These are phyloP conservation scores for Phytophthora hybrid DNA, from an alignment of 352 stramenopile genomes.

Conservation along the genomic window DNA sequence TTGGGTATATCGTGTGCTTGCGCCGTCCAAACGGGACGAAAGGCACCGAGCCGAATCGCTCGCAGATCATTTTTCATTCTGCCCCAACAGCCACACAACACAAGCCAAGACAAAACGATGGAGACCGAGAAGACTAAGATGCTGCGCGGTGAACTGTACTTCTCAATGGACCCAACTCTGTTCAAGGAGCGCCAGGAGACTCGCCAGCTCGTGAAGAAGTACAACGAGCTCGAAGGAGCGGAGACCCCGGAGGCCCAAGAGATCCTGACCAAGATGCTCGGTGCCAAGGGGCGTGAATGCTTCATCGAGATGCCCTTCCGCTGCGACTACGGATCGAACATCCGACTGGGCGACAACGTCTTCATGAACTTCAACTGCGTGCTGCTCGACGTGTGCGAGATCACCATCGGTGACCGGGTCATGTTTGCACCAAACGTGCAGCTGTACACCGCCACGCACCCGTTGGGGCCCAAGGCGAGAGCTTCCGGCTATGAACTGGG, in stretches of 20 bases:
- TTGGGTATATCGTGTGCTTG: neutral
- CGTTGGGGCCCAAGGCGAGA: constrained; percentile 56
- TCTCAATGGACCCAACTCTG: constrained; percentile 39
- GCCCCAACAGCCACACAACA: neutral
- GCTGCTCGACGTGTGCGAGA: constrained; percentile 78
- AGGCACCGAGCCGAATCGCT: neutral
- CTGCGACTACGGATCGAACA: constrained; percentile 90
- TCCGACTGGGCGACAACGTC: constrained; percentile 67
- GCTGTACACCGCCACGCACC: constrained; percentile 82
- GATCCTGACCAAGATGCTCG: constrained; percentile 47
- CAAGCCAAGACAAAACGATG: constrained; percentile 1
- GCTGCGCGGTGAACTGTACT: constrained; percentile 60
- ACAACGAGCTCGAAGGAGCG: constrained; percentile 43
- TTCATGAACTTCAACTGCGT: constrained; percentile 91
- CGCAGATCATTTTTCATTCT: neutral
- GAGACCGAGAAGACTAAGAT: constrained; percentile 65
- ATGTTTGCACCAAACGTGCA: constrained; percentile 76
- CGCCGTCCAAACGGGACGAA: neutral
- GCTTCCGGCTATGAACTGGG: constrained; percentile 53
- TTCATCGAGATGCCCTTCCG: constrained; percentile 82
- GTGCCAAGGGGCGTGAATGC: constrained; percentile 44
- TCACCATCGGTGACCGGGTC: constrained; percentile 76
- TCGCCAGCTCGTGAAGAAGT: constrained; percentile 40
- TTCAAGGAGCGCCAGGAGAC: constrained; percentile 40
- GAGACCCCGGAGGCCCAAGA: constrained; percentile 34